Evolutionary conservation across 2,329 filamentous ascomycete genomes (phyloP).

Genomic region (Cladobotryum mycophilum): DNA sequence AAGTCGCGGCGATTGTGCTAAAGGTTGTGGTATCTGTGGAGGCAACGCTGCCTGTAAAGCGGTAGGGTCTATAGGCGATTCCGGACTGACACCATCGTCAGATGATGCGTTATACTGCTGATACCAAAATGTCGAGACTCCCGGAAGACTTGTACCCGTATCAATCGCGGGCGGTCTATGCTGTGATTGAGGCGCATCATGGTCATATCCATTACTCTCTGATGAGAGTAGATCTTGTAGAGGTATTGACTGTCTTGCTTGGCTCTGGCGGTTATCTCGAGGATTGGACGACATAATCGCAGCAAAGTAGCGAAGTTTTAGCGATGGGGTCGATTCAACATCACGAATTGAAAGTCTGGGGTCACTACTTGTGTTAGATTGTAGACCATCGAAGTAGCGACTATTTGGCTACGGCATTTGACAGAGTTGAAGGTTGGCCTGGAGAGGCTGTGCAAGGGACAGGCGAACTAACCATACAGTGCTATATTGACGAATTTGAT

Average conservation of each 20-base stretch:
- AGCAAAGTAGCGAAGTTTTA: neutral
- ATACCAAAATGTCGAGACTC: constrained; percentile 49
- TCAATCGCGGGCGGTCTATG: constrained; percentile 13
- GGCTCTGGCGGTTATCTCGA: constrained; percentile 20
- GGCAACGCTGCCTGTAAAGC: constrained; percentile 51
- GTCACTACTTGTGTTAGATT: too few relatives aligned
- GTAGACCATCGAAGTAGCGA: too few relatives aligned
- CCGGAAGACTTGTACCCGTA: constrained; percentile 30
- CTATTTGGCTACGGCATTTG: too few relatives aligned
- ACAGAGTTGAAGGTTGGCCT: too few relatives aligned
- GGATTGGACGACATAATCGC: constrained; percentile 25
- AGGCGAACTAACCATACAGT: too few relatives aligned
- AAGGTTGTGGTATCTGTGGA: constrained; percentile 39
- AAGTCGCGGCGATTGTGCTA: constrained; percentile 17
- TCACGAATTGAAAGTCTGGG: neutral
- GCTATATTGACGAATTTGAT: too few relatives aligned
- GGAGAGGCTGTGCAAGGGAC: too few relatives aligned
- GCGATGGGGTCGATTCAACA: neutral
- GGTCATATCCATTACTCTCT: constrained; percentile 10
- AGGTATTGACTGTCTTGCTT: constrained; percentile 54
- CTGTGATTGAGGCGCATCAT: neutral
- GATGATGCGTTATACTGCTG: constrained; percentile 36
- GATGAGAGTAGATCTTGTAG: constrained; percentile 52
- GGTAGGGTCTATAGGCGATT: constrained; percentile 47
- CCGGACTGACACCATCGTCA: constrained; percentile 30